Base-by-base conservation (phyloP, 345 rosid genomes). In the Linum tenue region DNA sequence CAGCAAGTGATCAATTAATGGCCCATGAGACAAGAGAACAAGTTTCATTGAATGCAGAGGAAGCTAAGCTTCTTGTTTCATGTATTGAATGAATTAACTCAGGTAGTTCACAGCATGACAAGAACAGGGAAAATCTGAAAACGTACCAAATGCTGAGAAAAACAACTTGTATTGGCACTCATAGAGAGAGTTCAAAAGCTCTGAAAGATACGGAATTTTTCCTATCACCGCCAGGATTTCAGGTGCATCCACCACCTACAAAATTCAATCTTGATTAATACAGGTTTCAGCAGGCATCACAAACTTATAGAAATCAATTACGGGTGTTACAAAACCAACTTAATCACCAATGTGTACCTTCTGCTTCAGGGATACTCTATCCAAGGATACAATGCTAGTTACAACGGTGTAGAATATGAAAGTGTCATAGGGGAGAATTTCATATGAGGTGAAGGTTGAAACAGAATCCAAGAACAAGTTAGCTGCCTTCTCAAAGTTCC, bases 181-280 rank as follows among this genome's bases (percentile, higher is more conserved):
- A 60, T 89, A 89, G 50, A 95, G 65, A 43, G 99, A 87, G 83
- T 95, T 95, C 75, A 95, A 73, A 71, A 94, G 91, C 80, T 87
- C 99, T 0, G 96, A 84, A 50, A 95, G 94, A 75, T 80, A 67
- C 5, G 94, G 91, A 67, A 95, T 81, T 76, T 91, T 91, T 70
- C 94, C 97, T 5, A 95, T 90, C 82, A 91, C 99, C 37, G 97
- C 84, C 85, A 95, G 81, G 76, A 95, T 87, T 79, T 95, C 99
- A 64, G 99, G 98, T 73, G 99, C 99, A 86, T 91, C 97, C 71
- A 85, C 98, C 15, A 95, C 99, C 99, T 91, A 83, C 73, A 65
- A 67, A 55, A 65, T 58, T 66, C 53, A 65, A 58, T 64, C 31
- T 65, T 56, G 56, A 56, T 41, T 48, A 56, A 7, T 69, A 51